phyloP scores from a whole-genome alignment of 495 filamentous ascomycete genomes.

The Penicillium taxi region DNA sequence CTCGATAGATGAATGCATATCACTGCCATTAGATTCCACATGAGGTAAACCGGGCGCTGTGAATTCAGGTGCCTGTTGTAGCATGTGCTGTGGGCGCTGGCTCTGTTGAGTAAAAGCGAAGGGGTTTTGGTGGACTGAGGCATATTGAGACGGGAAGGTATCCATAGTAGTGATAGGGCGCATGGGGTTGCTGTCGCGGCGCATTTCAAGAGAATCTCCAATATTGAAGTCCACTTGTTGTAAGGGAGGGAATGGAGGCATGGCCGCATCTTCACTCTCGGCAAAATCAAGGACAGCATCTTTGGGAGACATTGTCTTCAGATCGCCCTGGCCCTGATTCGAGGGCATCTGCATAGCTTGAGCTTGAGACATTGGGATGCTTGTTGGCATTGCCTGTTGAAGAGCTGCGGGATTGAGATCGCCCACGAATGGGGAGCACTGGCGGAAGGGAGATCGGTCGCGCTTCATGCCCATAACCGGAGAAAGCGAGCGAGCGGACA shows the following conservation, averaged over 20 bases:
- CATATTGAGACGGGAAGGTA: constrained; percentile 34
- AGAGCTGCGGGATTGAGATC: constrained; percentile 24
- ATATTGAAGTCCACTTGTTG: constrained; percentile 36
- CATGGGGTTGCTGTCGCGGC: constrained; percentile 40
- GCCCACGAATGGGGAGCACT: constrained; percentile 57
- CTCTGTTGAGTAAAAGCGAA: constrained; percentile 46
- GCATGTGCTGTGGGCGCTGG: constrained; percentile 33
- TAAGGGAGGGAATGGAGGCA: constrained; percentile 59
- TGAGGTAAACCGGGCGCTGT: constrained; percentile 46
- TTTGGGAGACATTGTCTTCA: constrained; percentile 93
- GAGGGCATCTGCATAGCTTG: constrained; percentile 25
- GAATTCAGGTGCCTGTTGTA: constrained; percentile 48
- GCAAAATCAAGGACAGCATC: constrained; percentile 83
- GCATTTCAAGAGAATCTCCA: constrained; percentile 32
- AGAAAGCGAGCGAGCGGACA: constrained; percentile 52
- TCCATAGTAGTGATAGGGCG: constrained; percentile 37
- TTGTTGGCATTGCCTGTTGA: constrained; percentile 34
- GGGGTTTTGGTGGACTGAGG: constrained; percentile 19
- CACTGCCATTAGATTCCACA: constrained; percentile 59
- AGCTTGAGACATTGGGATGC: constrained; percentile 31
- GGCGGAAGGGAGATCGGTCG: constrained; percentile 76
- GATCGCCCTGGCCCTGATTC: constrained; percentile 24
- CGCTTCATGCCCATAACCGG: constrained; percentile 48
- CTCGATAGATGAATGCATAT: constrained; percentile 25
- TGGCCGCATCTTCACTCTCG: constrained; percentile 57